Base-by-base conservation (phyloP, 2,329 filamentous ascomycete species). In the Neocatenulostroma microsporum region DNA sequence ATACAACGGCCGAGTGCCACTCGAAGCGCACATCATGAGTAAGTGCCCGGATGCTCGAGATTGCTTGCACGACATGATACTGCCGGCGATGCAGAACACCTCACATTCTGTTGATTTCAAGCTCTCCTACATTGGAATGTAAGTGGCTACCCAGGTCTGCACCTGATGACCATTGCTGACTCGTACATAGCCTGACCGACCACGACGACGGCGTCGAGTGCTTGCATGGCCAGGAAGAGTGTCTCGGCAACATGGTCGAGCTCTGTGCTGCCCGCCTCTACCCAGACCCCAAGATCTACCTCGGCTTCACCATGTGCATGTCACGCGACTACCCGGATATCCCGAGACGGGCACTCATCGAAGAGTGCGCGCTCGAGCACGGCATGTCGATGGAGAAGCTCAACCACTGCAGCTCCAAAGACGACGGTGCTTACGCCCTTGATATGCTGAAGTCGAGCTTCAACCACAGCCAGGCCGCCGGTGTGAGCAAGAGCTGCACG, bases 301-400 rank as follows among this genome's bases (percentile, higher is more conserved):
- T 98, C 15, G 89, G 89, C 44, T 98, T 96, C 64, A 81, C 86
- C 39, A 91, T 93, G 74, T 98, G 91, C 65, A 66, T 98, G 39
- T 79, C 80, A 15, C 74, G 72, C 45, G 75, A 87, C 44, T 98
- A 88, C 62, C 37, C 69, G 15, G 62, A 78, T 5, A 94, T 98
- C 23, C 89, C 91, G 2, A 70, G 84, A 21, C 75, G 81, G 34
- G 70, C 72, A n/a, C 72, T 95, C 13, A 73, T 95, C 26, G 74
- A 93, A 57, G 79, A 86, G 56, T 98, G 91, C 59, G 86, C 91
- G 3, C 69, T 94, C 34, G 86, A 96, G 63, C 85, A 94, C 55
- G 87, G 85, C 19, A 79, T 96, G 32, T 81, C 91, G 53, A 86
- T 95, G 57, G 72, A 78, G 18, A 71, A 75, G 46, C 63, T 98